Evolutionary conservation across 208 protist species (phyloP).

Genomic region (Wallacemonas sp.): DNA sequence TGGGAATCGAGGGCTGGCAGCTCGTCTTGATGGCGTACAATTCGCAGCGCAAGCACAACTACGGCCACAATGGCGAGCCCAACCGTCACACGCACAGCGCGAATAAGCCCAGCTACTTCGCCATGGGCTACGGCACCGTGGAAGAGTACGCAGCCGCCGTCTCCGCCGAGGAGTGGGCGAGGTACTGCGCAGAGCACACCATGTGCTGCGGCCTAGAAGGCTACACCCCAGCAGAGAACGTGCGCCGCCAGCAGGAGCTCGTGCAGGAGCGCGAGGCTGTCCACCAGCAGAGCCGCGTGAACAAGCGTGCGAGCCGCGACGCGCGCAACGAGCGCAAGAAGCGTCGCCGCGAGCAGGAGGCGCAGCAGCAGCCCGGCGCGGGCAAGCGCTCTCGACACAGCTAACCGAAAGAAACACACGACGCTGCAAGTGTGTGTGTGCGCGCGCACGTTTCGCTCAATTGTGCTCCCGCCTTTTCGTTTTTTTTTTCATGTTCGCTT

Average conservation of each 20-base stretch:
- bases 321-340: conserved; percentile 14
- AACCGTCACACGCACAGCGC: conserved; percentile 11
- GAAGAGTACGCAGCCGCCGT: not conserved
- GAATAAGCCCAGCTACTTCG: conserved; percentile 8
- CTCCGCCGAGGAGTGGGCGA: not conserved
- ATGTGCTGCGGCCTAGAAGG: conserved; percentile 5
- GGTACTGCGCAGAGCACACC: not conserved
- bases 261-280: not conserved
- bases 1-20: not conserved
- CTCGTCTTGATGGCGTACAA: not conserved
- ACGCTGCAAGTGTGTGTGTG: too few species aligned
- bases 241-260: not conserved
- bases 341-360: conserved; percentile 1
- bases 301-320: conserved; percentile 10
- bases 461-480: too few species aligned
- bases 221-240: not conserved
- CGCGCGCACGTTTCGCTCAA: too few species aligned
- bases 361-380: not conserved
- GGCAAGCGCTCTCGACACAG: not conserved
- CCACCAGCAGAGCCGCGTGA: not conserved
- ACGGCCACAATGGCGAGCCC: not conserved
- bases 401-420: not conserved
- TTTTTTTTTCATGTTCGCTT: too few species aligned
- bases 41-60: not conserved
- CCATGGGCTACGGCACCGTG: not conserved